Conservation (phyloP, 768 basidiomycete genomes). For the Mycena latifolia region DNA sequence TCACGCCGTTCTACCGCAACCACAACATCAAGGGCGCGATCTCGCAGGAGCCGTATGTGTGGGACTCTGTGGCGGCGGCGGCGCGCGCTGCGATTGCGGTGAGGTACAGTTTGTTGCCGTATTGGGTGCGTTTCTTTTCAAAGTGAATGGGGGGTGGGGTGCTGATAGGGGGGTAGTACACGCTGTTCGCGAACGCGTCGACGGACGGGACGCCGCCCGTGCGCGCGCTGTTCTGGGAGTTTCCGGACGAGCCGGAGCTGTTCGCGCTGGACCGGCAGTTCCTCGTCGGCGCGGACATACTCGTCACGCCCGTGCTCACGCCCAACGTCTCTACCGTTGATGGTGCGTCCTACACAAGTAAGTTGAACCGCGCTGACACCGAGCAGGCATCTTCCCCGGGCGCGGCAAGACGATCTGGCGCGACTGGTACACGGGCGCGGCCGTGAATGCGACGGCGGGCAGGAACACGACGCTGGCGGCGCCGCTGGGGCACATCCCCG, state of each 20-base stretch:
- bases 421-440: conserved; percentile 79
- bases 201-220: conserved; percentile 75
- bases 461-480: conserved; percentile 65
- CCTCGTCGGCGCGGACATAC: conserved; percentile 75
- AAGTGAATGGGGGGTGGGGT: not conserved
- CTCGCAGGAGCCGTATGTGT: conserved; percentile 84
- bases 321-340: conserved; percentile 78
- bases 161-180: conserved; percentile 59
- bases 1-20: conserved; percentile 86
- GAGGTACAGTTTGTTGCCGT: conserved; percentile 80
- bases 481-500: conserved; percentile 83
- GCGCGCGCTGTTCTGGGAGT: conserved; percentile 83
- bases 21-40: conserved; percentile 77
- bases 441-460: conserved; percentile 56
- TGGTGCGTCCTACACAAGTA: conserved; percentile 52
- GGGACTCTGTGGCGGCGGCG: conserved; percentile 84
- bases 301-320: conserved; percentile 81
- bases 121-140: conserved; percentile 69
- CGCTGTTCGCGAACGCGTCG: conserved; percentile 79
- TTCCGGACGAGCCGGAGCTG: conserved; percentile 76
- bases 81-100: conserved; percentile 78
- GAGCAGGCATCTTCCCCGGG: conserved; percentile 74
- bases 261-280: conserved; percentile 77
- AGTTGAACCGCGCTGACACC: not conserved
- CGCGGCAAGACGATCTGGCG: conserved; percentile 70